A percentile compares a stretch with the other conserved stretches of the same genome.
Evolutionary conservation across 345 rosid genomes (phyloP).

Genomic region (Ceriops decandra): DNA sequence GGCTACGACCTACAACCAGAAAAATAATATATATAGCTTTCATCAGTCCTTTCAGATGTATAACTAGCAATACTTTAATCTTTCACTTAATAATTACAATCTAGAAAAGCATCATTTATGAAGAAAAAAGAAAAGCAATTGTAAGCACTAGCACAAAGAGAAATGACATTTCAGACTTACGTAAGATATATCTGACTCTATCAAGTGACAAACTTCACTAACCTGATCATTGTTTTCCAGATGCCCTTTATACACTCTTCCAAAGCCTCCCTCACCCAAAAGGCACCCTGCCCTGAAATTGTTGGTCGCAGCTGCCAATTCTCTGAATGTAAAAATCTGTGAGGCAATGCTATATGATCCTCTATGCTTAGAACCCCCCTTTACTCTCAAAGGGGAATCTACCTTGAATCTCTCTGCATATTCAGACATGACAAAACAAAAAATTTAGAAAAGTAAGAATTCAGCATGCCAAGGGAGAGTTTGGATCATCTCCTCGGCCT

Average conservation of each 20-base stretch:
- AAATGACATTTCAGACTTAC: too few species aligned
- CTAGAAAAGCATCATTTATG: background rate
- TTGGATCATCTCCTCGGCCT: too few species aligned
- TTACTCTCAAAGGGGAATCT: background rate
- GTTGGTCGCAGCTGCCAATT: constrained; percentile 19
- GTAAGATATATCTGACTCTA: background rate
- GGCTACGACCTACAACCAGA: constrained; percentile 59
- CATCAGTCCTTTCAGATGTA: background rate
- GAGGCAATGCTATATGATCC: constrained; percentile 14
- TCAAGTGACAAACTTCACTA: background rate
- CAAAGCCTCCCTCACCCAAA: constrained; percentile 33
- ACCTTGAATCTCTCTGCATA: constrained; percentile 17
- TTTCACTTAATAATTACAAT: background rate
- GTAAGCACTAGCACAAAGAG: background rate
- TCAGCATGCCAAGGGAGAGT: background rate
- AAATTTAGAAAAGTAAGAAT: background rate
- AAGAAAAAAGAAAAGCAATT: background rate
- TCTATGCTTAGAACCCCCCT: constrained; percentile 8
- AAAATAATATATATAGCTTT: background rate
- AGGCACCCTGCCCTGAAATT: constrained; percentile 22
- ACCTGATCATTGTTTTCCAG: constrained; percentile 27
- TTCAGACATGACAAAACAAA: background rate
- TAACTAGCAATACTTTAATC: background rate
- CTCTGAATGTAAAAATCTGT: constrained; percentile 22
- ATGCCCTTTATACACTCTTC: constrained; percentile 25